phyloP scores from a whole-genome alignment of 1,284 basidiomycete genomes.

The Tetrapyrgos nigripes region DNA sequence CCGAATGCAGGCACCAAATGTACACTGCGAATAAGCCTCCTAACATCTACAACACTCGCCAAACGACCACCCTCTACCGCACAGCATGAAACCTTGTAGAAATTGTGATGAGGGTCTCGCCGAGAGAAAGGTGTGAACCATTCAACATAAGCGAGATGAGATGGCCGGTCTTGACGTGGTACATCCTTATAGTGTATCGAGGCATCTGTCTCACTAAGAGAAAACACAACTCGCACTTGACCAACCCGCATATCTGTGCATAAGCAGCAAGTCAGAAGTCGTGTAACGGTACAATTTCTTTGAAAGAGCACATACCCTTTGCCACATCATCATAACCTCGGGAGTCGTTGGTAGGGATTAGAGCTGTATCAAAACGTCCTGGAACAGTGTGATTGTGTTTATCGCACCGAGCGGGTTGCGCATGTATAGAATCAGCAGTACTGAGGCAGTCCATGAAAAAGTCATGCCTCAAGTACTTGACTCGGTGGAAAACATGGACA shows the following conservation, averaged over 20 bases:
- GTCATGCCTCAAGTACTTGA: not conserved
- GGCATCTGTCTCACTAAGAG: constrained; percentile 25
- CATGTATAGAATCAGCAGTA: not conserved
- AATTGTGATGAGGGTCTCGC: no score
- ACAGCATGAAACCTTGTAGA: no score
- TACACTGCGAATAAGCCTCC: constrained; percentile 7
- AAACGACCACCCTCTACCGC: no score
- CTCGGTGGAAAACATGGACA: not conserved
- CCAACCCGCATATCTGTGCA: no score
- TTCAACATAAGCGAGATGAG: not conserved
- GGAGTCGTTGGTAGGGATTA: not conserved
- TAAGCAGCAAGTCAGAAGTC: no score
- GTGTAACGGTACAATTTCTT: no score
- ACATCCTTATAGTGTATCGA: not conserved
- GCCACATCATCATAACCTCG: no score
- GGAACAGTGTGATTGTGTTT: not conserved
- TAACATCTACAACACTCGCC: no score
- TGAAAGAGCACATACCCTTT: no score
- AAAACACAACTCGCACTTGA: no score
- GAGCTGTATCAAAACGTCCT: constrained; percentile 18
- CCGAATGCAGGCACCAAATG: constrained; percentile 13
- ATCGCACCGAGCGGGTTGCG: not conserved
- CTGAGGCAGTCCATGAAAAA: no score
- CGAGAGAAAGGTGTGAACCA: not conserved
- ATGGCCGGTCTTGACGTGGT: no score